These are phyloP conservation scores for Mortierella sp. DNA, from an alignment of 371 early-diverging fungal species.

Conservation along the genomic window DNA sequence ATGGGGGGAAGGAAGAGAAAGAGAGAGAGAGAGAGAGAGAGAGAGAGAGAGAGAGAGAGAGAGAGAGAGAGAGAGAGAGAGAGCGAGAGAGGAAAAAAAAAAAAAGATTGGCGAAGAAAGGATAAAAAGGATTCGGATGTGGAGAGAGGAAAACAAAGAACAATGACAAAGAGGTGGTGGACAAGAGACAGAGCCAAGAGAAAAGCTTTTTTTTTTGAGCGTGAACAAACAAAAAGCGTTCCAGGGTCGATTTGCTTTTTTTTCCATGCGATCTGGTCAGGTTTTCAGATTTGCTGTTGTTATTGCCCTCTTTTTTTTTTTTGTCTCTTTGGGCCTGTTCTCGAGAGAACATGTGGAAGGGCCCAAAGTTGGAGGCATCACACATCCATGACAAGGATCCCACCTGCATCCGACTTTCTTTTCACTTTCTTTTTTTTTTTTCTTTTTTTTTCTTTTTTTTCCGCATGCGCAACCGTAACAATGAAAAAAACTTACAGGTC, in stretches of 20 bases:
- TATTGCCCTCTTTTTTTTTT: neutral
- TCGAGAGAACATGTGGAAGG: too few relatives aligned
- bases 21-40: neutral
- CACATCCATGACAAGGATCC: too few relatives aligned
- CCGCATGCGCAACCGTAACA: neutral
- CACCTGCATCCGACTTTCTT: neutral
- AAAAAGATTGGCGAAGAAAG: too few relatives aligned
- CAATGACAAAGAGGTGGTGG: neutral
- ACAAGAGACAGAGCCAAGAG: neutral
- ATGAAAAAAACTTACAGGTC: slow-evolving; percentile 9
- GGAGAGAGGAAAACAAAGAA: neutral
- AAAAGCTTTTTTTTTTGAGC: neutral
- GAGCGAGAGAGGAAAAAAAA: too few relatives aligned
- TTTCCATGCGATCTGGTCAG: neutral
- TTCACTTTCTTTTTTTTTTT: neutral
- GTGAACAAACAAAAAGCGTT: neutral
- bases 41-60: neutral
- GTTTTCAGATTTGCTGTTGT: neutral
- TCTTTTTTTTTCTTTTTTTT: neutral
- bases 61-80: too few relatives aligned
- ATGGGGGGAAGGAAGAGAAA: neutral
- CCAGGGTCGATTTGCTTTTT: slow-evolving; percentile 1
- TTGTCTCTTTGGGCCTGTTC: neutral
- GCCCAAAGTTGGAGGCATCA: too few relatives aligned
- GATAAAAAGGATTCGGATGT: neutral